Conservation (phyloP, 1,284 basidiomycete genomes). For the Leccinum subrobustum region DNA sequence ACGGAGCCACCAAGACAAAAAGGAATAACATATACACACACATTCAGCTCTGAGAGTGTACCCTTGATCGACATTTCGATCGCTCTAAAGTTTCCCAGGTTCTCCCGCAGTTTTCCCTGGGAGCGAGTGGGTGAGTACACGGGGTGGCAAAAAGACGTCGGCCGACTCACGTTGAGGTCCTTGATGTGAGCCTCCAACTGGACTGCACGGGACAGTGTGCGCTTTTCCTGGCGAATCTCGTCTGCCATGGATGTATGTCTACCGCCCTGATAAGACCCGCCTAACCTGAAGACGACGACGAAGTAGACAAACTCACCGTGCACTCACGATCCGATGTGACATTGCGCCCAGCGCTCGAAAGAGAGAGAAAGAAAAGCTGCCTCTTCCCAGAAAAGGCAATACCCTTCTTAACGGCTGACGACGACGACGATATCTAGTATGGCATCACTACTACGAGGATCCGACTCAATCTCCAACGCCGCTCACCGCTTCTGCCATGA, state of each 20-base stretch:
- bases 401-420: not conserved
- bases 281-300: not conserved
- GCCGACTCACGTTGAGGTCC: constrained; percentile 57
- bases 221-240: constrained; percentile 36
- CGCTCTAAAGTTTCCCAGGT: constrained; percentile 67
- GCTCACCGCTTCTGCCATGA: constrained; percentile 51
- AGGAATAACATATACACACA: constrained; percentile 23
- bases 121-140: not conserved
- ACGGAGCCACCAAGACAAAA: not conserved
- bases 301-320: constrained; percentile 15
- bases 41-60: constrained; percentile 56
- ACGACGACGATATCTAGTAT: constrained; percentile 17
- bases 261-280: not conserved
- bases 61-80: constrained; percentile 67
- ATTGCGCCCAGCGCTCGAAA: not conserved
- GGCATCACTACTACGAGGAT: not conserved
- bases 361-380: not conserved
- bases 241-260: constrained; percentile 16
- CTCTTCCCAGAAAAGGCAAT: not conserved
- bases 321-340: not conserved
- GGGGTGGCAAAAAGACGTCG: not conserved
- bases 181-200: constrained; percentile 65
- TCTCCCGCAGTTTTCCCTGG: constrained; percentile 61
- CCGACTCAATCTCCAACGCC: constrained; percentile 36
- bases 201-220: constrained; percentile 49